phyloP scores from a whole-genome alignment of 495 filamentous ascomycete genomes.

The Talaromyces liani region DNA sequence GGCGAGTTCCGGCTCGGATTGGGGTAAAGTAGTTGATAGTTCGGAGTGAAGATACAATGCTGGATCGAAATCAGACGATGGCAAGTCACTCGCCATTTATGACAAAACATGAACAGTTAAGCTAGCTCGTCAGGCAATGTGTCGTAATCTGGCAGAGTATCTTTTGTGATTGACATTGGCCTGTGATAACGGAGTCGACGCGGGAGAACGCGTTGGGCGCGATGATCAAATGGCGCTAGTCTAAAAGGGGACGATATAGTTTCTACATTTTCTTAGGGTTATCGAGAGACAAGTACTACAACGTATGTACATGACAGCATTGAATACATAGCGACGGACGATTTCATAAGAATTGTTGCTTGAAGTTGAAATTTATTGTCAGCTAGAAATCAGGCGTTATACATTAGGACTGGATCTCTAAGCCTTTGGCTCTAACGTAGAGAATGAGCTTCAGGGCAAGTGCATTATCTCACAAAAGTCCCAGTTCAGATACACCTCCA shows the following conservation, averaged over 20 bases:
- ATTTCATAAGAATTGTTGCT: too few species aligned
- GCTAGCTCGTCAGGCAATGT: not conserved
- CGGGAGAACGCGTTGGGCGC: conserved; percentile 25
- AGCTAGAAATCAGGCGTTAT: too few species aligned
- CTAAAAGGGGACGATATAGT: conserved; percentile 10
- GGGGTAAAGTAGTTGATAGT: conserved; percentile 13
- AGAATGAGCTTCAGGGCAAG: too few species aligned
- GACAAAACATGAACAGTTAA: not conserved
- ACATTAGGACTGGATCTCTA: too few species aligned
- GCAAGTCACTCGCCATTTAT: conserved; percentile 14
- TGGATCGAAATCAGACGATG: conserved; percentile 47
- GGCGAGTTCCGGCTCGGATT: conserved; percentile 20
- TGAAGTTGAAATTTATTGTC: too few species aligned
- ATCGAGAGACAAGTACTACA: too few species aligned
- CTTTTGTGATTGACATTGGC: not conserved
- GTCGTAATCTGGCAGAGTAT: not conserved
- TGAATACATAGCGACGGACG: too few species aligned
- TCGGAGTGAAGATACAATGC: conserved; percentile 46
- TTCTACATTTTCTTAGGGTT: not conserved
- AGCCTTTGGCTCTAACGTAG: too few species aligned
- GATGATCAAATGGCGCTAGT: conserved; percentile 24
- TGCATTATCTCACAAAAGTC: too few species aligned
- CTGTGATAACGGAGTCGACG: not conserved
- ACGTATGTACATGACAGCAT: too few species aligned
- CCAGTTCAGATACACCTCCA: too few species aligned